phyloP scores from a whole-genome alignment of 805 yeast species.

The Saturnispora halmiae region DNA sequence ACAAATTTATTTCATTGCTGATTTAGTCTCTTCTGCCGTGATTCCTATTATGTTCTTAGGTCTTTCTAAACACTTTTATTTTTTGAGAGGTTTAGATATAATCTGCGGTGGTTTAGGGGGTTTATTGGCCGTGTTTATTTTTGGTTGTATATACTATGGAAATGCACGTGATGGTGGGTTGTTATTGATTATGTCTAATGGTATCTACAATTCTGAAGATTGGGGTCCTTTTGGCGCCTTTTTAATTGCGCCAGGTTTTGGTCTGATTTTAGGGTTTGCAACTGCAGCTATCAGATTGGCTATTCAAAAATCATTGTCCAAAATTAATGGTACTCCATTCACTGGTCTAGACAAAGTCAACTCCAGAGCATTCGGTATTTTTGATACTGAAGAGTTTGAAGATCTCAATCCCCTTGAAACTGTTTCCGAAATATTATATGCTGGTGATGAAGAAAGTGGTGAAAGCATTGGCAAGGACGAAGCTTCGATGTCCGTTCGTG shows the following conservation, averaged over 20 bases:
- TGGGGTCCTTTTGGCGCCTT: constrained; percentile 97
- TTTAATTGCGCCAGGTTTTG: constrained; percentile 82
- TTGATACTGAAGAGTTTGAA: constrained; percentile 10
- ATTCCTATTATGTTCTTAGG: constrained; percentile 82
- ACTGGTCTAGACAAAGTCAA: constrained; percentile 36
- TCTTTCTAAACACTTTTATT: constrained; percentile 56
- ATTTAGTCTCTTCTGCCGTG: constrained; percentile 76
- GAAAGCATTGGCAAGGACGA: neutral
- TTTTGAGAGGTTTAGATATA: constrained; percentile 69
- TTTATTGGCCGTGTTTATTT: constrained; percentile 66
- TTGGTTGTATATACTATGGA: constrained; percentile 72
- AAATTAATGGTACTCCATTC: constrained; percentile 32
- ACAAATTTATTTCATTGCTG: constrained; percentile 85
- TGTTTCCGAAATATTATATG: neutral
- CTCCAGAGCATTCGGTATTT: constrained; percentile 14
- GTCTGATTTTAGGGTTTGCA: constrained; percentile 47
- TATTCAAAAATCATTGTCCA: constrained; percentile 27
- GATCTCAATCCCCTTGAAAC: constrained; percentile 11
- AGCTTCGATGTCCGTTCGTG: constrained; percentile 9
- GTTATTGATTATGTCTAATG: constrained; percentile 66
- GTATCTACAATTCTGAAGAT: constrained; percentile 65
- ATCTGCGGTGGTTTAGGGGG: constrained; percentile 82
- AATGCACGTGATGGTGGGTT: constrained; percentile 69
- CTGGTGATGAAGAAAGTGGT: neutral
- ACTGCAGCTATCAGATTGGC: constrained; percentile 43